A percentile compares a stretch with the other conserved stretches of the same genome.
Conservation (phyloP, 495 filamentous ascomycete species). For the Penicillium pulvis region DNA sequence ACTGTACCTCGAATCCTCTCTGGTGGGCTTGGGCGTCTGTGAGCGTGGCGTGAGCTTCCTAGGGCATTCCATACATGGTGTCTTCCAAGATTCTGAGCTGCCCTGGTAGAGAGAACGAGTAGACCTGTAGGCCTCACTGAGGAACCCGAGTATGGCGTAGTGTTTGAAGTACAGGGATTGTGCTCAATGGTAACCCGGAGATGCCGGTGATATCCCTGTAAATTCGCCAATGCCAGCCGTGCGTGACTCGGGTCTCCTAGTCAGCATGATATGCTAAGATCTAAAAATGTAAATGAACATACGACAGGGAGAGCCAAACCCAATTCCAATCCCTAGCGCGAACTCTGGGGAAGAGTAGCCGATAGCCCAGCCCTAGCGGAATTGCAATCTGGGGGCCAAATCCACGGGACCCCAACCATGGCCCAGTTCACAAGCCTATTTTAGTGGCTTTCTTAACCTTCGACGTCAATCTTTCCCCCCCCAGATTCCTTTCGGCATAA, state of each 20-base stretch:
- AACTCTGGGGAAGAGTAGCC: background rate
- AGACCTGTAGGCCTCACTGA: background rate
- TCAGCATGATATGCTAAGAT: background rate
- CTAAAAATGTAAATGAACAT: background rate
- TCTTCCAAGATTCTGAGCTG: conserved; percentile 12
- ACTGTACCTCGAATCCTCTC: conserved; percentile 1
- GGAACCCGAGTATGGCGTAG: background rate
- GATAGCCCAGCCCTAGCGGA: background rate
- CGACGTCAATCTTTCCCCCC: background rate
- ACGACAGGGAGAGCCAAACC: background rate
- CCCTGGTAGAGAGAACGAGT: conserved; percentile 3
- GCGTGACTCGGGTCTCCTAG: background rate
- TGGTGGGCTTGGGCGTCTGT: conserved; percentile 15
- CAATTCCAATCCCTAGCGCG: background rate
- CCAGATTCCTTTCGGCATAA: background rate
- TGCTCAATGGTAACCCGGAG: background rate
- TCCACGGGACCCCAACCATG: background rate
- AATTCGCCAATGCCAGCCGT: background rate
- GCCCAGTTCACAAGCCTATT: background rate
- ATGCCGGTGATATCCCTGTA: background rate
- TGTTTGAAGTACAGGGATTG: background rate
- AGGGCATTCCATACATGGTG: conserved; percentile 20
- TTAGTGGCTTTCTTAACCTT: background rate
- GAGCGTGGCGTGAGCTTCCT: conserved; percentile 25
- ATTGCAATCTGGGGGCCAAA: background rate